phyloP scores from a whole-genome alignment of 2,329 filamentous ascomycete genomes.

The Zarea fungicola region DNA sequence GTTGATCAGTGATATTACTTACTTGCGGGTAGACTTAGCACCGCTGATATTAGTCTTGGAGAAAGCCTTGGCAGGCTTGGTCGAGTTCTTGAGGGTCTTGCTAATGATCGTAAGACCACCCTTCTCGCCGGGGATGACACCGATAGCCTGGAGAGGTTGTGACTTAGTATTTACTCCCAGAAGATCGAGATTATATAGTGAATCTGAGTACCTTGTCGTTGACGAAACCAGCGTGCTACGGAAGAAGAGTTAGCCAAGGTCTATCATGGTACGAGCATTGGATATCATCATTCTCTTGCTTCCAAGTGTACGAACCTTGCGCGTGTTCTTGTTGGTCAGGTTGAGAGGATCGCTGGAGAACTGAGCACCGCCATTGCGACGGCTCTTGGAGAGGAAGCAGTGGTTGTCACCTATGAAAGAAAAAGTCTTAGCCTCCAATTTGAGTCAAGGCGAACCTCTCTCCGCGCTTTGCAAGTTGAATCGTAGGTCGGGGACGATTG shows the following conservation, averaged over 20 bases:
- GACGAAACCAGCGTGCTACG: constrained; percentile 85
- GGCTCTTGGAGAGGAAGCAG: constrained; percentile 88
- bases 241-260: constrained; percentile 26
- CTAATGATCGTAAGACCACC: constrained; percentile 73
- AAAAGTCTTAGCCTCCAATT: neutral
- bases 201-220: constrained; percentile 73
- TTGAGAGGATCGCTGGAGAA: constrained; percentile 95
- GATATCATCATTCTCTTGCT: neutral
- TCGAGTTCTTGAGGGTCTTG: constrained; percentile 71
- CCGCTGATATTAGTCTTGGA: constrained; percentile 64
- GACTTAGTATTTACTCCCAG: constrained; percentile 17
- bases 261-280: neutral
- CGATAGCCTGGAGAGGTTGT: constrained; percentile 63
- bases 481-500: neutral
- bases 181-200: neutral
- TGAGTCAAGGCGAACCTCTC: neutral
- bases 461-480: neutral
- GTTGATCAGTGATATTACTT: constrained; percentile 19
- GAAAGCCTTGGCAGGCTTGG: constrained; percentile 66
- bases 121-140: constrained; percentile 69
- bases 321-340: constrained; percentile 82
- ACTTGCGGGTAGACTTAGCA: constrained; percentile 71
- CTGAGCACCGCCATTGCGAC: constrained; percentile 69
- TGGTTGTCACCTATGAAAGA: constrained; percentile 68
- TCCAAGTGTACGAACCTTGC: constrained; percentile 64